Base-by-base conservation (phyloP, 2,329 filamentous ascomycete species). In the Aspergillus chevalieri region DNA sequence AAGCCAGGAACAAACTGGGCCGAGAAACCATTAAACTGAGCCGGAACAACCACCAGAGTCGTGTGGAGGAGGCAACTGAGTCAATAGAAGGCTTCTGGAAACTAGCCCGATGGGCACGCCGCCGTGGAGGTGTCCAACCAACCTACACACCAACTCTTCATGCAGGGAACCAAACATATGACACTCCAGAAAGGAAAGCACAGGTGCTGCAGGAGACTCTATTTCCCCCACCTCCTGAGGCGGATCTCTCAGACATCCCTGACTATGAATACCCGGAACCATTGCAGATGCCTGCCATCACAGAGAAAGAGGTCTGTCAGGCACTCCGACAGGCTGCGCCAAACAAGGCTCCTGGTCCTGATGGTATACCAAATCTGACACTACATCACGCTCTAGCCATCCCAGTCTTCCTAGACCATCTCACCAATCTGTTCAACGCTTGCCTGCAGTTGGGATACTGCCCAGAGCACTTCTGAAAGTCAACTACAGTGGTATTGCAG, bases 401-500 rank as follows among this genome's bases (percentile, higher is more conserved):
- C 5, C 12, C 21, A 24, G 17, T 19, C 15, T 21, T 42, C 15
- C 21, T 46, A 10, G 8, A 6, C 33, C 15, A 36, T 9, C 34
- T 50, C n/a, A 44, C 34, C 2, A 24, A 28, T 12, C 21, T 52
- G 34, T 50, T 45, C 28, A 46, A 50, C 4, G 14, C 14, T 6
- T 50, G 42, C 30, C 43, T 49, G 17, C 21, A 26, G 2, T 5
- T 24, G 9, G 24, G 44, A 15, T 46, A 50, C 42, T 50, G 43
- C 51, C 46, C 46, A 17, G 10, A 34, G 26, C 46, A 53, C 46
- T 51, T 48, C 30, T n/a, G 46, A 9, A 34, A 44, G 10, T 38
- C 43, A 14, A 39, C 22, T 6, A 53, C 49, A 1, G 45, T 59
- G 8, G 47, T 55, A 9, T 52, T 61, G 6, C 48, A 51, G 22